These are phyloP conservation scores for Claviceps spartinae DNA, from an alignment of 2,329 filamentous ascomycete species.

Conservation along the genomic window DNA sequence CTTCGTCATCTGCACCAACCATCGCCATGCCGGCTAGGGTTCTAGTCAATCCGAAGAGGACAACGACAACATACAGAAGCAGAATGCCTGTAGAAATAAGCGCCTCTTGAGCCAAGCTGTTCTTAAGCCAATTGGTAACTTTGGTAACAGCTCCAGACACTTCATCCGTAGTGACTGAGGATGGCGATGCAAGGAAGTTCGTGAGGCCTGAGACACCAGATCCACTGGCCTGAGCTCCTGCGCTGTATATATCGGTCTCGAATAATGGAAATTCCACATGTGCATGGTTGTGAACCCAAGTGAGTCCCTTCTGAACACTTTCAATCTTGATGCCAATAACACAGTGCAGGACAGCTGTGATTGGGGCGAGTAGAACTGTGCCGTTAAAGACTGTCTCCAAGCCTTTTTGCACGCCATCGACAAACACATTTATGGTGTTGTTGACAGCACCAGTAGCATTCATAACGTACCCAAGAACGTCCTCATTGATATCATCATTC, in stretches of 20 bases:
- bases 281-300: slow-evolving; percentile 82
- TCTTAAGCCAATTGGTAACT: slow-evolving; percentile 53
- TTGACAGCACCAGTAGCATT: slow-evolving; percentile 75
- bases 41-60: slow-evolving; percentile 59
- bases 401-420: slow-evolving; percentile 59
- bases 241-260: slow-evolving; percentile 67
- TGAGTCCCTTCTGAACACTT: slow-evolving; percentile 74
- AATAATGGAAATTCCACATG: slow-evolving; percentile 70
- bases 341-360: slow-evolving; percentile 70
- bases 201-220: slow-evolving; percentile 44
- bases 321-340: slow-evolving; percentile 80
- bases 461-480: slow-evolving; percentile 78
- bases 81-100: slow-evolving; percentile 66
- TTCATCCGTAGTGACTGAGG: slow-evolving; percentile 61
- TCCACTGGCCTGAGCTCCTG: slow-evolving; percentile 54
- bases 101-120: slow-evolving; percentile 59
- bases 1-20: slow-evolving; percentile 38
- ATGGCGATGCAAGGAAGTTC: slow-evolving; percentile 66
- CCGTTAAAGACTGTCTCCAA: slow-evolving; percentile 69
- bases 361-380: slow-evolving; percentile 65
- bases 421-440: slow-evolving; percentile 69
- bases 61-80: slow-evolving; percentile 63
- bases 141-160: slow-evolving; percentile 62
- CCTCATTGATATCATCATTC: slow-evolving; percentile 66
- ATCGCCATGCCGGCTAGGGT: slow-evolving; percentile 47